A percentile compares a stretch with the other conserved stretches of the same genome.
Conservation (phyloP, 1,139 yeast genomes). For the Blastobotrys serpentis region DNA sequence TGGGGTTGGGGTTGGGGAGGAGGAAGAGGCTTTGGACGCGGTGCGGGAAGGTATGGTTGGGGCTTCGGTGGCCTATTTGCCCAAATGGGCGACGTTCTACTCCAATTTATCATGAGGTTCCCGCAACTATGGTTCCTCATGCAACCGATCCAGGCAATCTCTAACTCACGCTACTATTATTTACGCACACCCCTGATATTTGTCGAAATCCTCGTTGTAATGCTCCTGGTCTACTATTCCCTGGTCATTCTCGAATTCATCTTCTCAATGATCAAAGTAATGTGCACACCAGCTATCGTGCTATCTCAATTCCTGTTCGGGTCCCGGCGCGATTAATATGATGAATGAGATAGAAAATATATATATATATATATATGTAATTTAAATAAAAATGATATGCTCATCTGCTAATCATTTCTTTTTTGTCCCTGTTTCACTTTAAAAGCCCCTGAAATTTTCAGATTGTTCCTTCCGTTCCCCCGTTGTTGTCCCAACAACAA, state of each 20-base stretch:
- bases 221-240: constrained; percentile 22
- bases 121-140: constrained; percentile 11
- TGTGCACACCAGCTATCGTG: constrained; percentile 26
- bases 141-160: constrained; percentile 13
- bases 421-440: background rate
- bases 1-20: background rate
- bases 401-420: background rate
- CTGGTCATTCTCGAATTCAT: constrained; percentile 23
- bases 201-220: constrained; percentile 20
- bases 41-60: background rate
- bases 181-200: constrained; percentile 20
- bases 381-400: no score
- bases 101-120: constrained; percentile 5
- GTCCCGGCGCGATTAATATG: constrained; percentile 6
- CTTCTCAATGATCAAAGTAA: constrained; percentile 21
- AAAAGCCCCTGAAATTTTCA: background rate
- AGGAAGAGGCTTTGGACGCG: background rate
- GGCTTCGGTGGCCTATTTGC: background rate
- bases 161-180: constrained; percentile 14
- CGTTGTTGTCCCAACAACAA: background rate
- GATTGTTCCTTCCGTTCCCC: no score
- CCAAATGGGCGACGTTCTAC: constrained; percentile 10
- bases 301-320: constrained; percentile 20
- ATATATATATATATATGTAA: no score
- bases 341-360: no score